A percentile compares a stretch with the other conserved stretches of the same genome.
Evolutionary conservation across 768 basidiomycete genomes (phyloP).

Genomic region (Galerina marginata): DNA sequence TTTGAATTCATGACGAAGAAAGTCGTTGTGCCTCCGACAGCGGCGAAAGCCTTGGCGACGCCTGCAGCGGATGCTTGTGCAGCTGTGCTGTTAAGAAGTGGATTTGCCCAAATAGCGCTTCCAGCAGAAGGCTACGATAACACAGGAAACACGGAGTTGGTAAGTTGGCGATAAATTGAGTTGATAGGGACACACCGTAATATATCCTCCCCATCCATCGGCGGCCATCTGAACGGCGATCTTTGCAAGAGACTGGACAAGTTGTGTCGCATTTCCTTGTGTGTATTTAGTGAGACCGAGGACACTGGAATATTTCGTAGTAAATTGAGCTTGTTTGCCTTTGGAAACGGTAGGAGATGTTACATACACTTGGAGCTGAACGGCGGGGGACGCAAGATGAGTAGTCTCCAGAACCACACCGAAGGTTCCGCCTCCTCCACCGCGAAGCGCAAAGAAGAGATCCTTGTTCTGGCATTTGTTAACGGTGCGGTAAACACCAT

Average conservation of each 20-base stretch:
- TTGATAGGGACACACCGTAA: conserved; percentile 15
- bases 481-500: conserved; percentile 43
- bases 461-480: conserved; percentile 49
- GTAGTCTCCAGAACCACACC: conserved; percentile 38
- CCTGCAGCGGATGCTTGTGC: conserved; percentile 19
- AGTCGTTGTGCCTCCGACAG: conserved; percentile 18
- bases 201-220: conserved; percentile 29
- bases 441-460: conserved; percentile 52
- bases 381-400: conserved; percentile 15
- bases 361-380: conserved; percentile 21
- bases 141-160: not conserved
- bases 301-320: conserved; percentile 4
- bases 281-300: conserved; percentile 18
- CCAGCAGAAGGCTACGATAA: conserved; percentile 12
- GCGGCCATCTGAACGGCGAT: conserved; percentile 20
- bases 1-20: conserved; percentile 22
- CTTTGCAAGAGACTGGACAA: conserved; percentile 17
- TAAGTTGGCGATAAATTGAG: not conserved
- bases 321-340: not conserved
- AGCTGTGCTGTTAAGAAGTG: conserved; percentile 10
- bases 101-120: conserved; percentile 23
- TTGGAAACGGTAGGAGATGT: not conserved
- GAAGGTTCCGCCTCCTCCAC: conserved; percentile 50
- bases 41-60: conserved; percentile 19
- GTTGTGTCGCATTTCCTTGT: conserved; percentile 12